A percentile compares a stretch with the other conserved stretches of the same genome.
Evolutionary conservation across 495 filamentous ascomycete genomes (phyloP).

Genomic region (Penicillium paradoxum): DNA sequence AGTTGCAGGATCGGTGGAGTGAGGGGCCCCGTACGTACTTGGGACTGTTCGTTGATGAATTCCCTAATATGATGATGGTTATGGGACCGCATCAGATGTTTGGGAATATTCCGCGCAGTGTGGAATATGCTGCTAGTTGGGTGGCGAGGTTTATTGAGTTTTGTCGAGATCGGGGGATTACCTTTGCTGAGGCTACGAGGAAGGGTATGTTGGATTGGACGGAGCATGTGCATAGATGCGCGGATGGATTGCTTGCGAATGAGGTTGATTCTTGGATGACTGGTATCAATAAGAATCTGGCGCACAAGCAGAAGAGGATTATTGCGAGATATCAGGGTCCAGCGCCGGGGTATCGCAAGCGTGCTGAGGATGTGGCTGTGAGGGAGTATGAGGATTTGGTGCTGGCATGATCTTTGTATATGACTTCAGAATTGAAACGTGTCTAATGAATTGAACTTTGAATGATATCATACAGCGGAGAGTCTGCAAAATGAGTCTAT

Average conservation of each 20-base stretch:
- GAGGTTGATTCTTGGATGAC: constrained; percentile 41
- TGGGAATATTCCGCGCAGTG: constrained; percentile 9
- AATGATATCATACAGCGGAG: too few species aligned
- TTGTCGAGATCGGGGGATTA: constrained; percentile 8
- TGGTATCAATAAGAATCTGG: constrained; percentile 34
- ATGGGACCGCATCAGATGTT: constrained; percentile 10
- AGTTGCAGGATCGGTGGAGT: constrained; percentile 19
- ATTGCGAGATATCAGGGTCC: constrained; percentile 30
- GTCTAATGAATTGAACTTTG: too few species aligned
- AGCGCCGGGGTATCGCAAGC: constrained; percentile 20
- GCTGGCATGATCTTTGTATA: constrained; percentile 4
- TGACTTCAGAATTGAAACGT: too few species aligned
- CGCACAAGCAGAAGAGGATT: constrained; percentile 30
- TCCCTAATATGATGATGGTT: constrained; percentile 15
- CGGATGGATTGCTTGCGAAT: constrained; percentile 31
- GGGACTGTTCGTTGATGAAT: constrained; percentile 1
- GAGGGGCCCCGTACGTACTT: constrained; percentile 17
- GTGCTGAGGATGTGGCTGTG: constrained; percentile 17
- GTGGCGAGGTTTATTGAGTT: constrained; percentile 13
- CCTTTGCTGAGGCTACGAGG: constrained; percentile 10
- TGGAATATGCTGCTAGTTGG: constrained; percentile 8
- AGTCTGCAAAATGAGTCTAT: too few species aligned
- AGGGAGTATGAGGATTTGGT: constrained; percentile 18
- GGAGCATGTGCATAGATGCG: constrained; percentile 21
- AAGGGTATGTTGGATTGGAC: constrained; percentile 21